Evolutionary conservation across 1,139 yeast genomes (phyloP).

Genomic region (Sugiyamaella sp.): DNA sequence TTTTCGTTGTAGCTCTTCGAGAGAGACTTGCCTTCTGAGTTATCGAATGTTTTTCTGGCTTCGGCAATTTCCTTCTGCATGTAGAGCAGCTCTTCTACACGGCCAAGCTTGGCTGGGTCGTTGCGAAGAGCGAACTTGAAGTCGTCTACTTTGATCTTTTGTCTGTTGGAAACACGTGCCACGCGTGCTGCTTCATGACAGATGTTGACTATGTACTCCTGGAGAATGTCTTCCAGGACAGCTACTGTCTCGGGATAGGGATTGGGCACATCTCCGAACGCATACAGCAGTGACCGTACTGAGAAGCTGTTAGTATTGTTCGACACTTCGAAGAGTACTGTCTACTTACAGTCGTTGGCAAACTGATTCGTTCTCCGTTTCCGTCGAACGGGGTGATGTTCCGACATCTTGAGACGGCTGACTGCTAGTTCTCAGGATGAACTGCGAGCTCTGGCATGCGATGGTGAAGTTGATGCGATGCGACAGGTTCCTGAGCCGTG

Average conservation of each 20-base stretch:
- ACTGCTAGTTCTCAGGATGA: no score
- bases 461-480: conserved; percentile 7
- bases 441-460: neutral
- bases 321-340: neutral
- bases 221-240: conserved; percentile 80
- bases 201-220: conserved; percentile 73
- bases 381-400: conserved; percentile 19
- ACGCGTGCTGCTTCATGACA: conserved; percentile 61
- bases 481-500: no score
- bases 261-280: conserved; percentile 82
- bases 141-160: conserved; percentile 83
- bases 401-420: conserved; percentile 15
- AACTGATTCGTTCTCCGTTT: conserved; percentile 41
- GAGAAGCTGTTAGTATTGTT: neutral
- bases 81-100: conserved; percentile 77
- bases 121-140: conserved; percentile 81
- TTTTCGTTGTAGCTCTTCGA: conserved; percentile 44
- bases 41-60: conserved; percentile 83
- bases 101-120: conserved; percentile 81
- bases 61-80: conserved; percentile 74
- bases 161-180: conserved; percentile 58
- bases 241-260: conserved; percentile 79
- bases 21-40: conserved; percentile 55
- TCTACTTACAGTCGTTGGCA: conserved; percentile 43
- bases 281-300: conserved; percentile 71